Evolutionary conservation across 306 rosid species (phyloP).

Genomic region (Hippophae gyantsensis): DNA sequence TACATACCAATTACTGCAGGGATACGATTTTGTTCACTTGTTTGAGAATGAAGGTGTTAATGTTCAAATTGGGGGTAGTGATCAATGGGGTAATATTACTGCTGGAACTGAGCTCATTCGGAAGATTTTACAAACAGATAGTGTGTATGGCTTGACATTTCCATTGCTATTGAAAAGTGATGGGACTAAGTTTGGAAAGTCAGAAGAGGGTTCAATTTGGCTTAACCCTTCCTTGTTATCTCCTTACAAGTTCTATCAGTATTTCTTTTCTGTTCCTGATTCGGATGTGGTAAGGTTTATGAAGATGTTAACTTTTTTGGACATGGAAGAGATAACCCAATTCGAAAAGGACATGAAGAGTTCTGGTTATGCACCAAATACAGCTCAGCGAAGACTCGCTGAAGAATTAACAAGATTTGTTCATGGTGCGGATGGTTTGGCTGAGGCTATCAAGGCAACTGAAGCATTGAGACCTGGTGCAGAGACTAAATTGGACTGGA

Average conservation of each 20-base stretch:
- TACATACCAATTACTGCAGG: constrained; percentile 81
- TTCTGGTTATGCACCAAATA: constrained; percentile 61
- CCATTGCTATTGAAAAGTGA: constrained; percentile 84
- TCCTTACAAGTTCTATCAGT: constrained; percentile 86
- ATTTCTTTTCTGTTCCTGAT: constrained; percentile 77
- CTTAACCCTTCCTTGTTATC: constrained; percentile 51
- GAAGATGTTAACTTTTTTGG: constrained; percentile 68
- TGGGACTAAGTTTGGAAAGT: constrained; percentile 88
- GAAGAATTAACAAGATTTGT: constrained; percentile 85
- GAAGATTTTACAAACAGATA: constrained; percentile 58
- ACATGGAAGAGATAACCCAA: constrained; percentile 46
- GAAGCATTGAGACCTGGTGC: constrained; percentile 88
- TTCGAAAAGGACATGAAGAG: constrained; percentile 54
- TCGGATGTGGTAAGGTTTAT: constrained; percentile 70
- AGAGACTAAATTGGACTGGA: constrained; percentile 80
- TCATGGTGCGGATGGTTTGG: constrained; percentile 79
- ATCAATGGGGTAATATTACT: constrained; percentile 97
- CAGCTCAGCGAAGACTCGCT: constrained; percentile 66
- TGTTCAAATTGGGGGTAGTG: constrained; percentile 94
- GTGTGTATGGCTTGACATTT: constrained; percentile 74
- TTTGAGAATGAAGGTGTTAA: constrained; percentile 59
- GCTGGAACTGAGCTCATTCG: constrained; percentile 87
- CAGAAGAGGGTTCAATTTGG: constrained; percentile 94
- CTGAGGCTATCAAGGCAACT: constrained; percentile 77
- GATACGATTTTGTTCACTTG: constrained; percentile 81